Conservation (phyloP, 306 rosid genomes). For the Comarum palustre region DNA sequence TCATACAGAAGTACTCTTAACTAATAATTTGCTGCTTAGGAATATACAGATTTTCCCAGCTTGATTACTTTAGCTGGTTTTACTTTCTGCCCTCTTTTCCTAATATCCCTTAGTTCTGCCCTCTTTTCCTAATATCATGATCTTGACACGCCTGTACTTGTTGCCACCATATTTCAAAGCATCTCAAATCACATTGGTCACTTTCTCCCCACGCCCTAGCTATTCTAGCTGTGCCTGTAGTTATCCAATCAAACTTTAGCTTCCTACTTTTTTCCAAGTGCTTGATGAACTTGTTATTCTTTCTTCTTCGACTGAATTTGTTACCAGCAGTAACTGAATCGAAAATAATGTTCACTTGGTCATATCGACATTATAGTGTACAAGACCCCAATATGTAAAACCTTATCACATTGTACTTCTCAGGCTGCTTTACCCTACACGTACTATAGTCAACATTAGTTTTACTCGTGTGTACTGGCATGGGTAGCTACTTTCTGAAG, state of each 20-base stretch:
- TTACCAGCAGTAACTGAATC: too few species aligned
- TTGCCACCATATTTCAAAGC: background rate
- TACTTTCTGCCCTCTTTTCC: background rate
- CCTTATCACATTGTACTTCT: background rate
- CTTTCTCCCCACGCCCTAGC: background rate
- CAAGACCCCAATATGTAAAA: background rate
- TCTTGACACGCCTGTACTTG: slow-evolving; percentile 2
- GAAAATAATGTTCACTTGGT: background rate
- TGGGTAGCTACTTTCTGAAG: too few species aligned
- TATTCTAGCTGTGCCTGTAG: too few species aligned
- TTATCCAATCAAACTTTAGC: background rate
- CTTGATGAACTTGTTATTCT: background rate
- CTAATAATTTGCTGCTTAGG: too few species aligned
- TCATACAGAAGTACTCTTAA: background rate
- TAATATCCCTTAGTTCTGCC: background rate
- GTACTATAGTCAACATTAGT: too few species aligned
- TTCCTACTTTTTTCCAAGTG: background rate
- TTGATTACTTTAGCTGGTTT: background rate
- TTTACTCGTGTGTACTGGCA: too few species aligned
- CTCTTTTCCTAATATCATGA: background rate
- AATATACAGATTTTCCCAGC: background rate
- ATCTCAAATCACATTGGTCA: background rate
- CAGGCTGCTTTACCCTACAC: background rate
- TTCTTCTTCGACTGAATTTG: too few species aligned
- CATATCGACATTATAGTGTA: background rate